Conservation (phyloP, 2,329 filamentous ascomycete genomes). For the Chaetomium globosum region DNA sequence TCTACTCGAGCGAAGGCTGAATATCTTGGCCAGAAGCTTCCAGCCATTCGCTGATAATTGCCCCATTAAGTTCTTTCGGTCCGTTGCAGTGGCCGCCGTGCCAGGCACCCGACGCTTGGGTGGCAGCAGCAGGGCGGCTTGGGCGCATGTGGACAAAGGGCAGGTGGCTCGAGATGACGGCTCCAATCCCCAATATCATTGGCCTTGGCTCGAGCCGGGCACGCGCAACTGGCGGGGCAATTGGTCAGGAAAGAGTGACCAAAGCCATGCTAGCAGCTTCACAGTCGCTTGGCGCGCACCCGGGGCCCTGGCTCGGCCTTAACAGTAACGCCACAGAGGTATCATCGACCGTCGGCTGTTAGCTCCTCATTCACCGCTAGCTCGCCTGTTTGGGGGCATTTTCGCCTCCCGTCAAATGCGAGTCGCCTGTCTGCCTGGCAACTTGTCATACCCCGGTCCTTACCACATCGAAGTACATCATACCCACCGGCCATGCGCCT, state of each 20-base stretch:
- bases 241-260: constrained; percentile 27
- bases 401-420: constrained; percentile 31
- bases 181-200: not conserved
- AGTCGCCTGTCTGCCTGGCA: constrained; percentile 34
- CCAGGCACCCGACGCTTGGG: not conserved
- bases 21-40: constrained; percentile 21
- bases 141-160: constrained; percentile 6
- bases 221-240: constrained; percentile 19
- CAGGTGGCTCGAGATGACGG: constrained; percentile 22
- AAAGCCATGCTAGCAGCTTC: constrained; percentile 28
- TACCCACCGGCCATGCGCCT: constrained; percentile 16
- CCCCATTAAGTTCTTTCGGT: not conserved
- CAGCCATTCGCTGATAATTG: constrained; percentile 16
- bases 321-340: constrained; percentile 27
- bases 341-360: constrained; percentile 35
- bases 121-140: not conserved
- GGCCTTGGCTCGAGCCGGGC: not conserved
- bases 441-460: not conserved
- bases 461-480: constrained; percentile 35
- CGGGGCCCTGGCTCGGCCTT: constrained; percentile 10
- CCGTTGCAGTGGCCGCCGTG: not conserved
- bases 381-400: constrained; percentile 22
- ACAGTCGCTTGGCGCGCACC: constrained; percentile 16
- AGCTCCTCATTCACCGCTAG: constrained; percentile 30
- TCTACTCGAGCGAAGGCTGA: not conserved